These are phyloP conservation scores for Holtermanniella nyarrowii DNA, from an alignment of 768 basidiomycete species.

Conservation along the genomic window DNA sequence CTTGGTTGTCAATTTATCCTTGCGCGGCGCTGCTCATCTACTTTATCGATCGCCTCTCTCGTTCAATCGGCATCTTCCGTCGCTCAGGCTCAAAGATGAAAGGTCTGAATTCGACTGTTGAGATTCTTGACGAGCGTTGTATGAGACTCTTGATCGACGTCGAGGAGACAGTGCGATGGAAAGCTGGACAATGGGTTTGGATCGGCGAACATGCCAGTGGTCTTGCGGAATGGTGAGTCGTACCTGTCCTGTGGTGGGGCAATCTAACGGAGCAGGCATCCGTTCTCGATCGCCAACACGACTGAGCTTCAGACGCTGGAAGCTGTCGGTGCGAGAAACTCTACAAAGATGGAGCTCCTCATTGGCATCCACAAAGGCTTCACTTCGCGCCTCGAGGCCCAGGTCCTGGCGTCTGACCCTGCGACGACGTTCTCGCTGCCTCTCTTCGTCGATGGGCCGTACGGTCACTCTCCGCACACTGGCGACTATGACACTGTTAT, in stretches of 20 bases:
- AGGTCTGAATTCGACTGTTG: neutral
- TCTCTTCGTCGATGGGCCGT: constrained; percentile 23
- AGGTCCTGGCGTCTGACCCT: neutral
- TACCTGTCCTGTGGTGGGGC: too few species aligned
- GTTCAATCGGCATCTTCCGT: neutral
- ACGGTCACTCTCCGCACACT: constrained; percentile 16
- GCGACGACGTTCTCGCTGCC: constrained; percentile 5
- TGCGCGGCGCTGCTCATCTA: neutral
- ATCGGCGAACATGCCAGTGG: neutral
- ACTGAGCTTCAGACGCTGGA: neutral
- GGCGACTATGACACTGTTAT: constrained; percentile 15
- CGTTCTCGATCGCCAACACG: constrained; percentile 33
- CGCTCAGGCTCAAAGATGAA: neutral
- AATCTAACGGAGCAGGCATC: constrained; percentile 12
- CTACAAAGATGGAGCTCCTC: constrained; percentile 18
- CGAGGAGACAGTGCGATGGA: neutral
- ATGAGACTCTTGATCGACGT: constrained; percentile 2
- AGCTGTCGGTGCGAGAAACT: constrained; percentile 8
- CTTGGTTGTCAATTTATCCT: neutral
- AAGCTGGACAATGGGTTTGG: constrained; percentile 6
- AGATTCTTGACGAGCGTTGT: constrained; percentile 5
- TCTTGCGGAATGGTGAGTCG: constrained; percentile 1
- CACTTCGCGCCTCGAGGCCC: constrained; percentile 14
- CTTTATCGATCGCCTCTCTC: neutral
- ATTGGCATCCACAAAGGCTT: constrained; percentile 25